Percentiles rank a stretch among this genome's conserved stretches.
phyloP scores from a whole-genome alignment of 768 basidiomycete genomes.

The Auricularia sp. region DNA sequence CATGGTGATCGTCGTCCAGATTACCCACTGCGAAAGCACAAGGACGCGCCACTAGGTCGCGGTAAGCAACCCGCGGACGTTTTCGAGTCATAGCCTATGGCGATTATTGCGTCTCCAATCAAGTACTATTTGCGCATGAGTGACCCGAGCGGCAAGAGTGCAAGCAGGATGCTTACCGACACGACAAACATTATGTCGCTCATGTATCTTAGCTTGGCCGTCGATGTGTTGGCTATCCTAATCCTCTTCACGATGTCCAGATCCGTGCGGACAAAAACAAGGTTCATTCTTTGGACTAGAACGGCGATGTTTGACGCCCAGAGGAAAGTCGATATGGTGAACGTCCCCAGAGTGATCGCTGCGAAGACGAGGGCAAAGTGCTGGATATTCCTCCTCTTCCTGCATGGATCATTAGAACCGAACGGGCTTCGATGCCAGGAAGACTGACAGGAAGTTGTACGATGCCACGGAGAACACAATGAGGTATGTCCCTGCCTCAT shows the following conservation, averaged over 20 bases:
- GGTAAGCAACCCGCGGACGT: background rate
- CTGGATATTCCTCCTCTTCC: background rate
- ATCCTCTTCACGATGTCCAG: background rate
- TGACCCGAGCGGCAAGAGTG: background rate
- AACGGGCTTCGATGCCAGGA: background rate
- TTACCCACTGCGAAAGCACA: background rate
- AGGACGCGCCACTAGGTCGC: background rate
- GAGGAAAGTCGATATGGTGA: background rate
- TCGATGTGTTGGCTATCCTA: background rate
- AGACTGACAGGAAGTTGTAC: background rate
- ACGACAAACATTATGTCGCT: background rate
- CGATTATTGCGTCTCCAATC: background rate
- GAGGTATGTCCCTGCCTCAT: background rate
- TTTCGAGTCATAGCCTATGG: background rate
- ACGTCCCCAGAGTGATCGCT: background rate
- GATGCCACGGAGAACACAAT: background rate
- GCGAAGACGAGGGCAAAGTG: background rate
- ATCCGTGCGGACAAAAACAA: background rate
- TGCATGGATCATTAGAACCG: background rate
- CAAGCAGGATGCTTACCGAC: background rate
- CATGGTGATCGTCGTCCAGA: background rate
- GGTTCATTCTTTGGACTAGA: background rate
- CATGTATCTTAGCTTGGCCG: background rate
- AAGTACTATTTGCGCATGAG: background rate
- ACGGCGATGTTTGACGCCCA: background rate